Evolutionary conservation across 2,329 filamentous ascomycete species (phyloP), one percentile per base, ranked within the genome.

Genomic region (Aspergillus niger): DNA sequence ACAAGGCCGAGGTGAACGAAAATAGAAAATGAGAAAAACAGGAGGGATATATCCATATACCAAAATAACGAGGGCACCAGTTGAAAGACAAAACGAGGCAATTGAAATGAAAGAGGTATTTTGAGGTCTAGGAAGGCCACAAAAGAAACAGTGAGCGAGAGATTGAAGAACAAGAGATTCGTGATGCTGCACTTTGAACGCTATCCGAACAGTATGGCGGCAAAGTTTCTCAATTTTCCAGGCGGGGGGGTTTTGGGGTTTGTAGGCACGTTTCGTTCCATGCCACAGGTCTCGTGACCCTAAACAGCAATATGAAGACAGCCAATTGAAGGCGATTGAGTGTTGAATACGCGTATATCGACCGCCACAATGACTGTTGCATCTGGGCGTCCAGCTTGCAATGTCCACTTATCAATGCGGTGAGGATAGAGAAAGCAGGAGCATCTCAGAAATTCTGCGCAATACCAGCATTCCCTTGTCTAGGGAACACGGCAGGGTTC

Each of bases 381-480:
- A 22, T 24, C 22, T 20, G 22, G 20, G 11, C 17, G 41, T 10
- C 41, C 41, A 22, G 41, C 17, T 22, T 44, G 17, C 20, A 17
- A 22, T 17, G 8, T 43, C 20, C 39, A 20, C 15, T 24, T 30
- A 30, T 30, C 11, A 30, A 41, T 28, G 55, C 26, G 39, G 15
- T n/a, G 28, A 8, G 11, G 15, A 15, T 24, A 13, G 22, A 22
- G 32, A 8, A 28, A 44, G 15, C n/a, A 8, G 15, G 32, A 15
- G 5, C 6, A 32, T 8, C 20, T 65, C 86, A 98, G 71, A 99
- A 99, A 77, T 99, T 99, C 79, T 98, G 95, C 32, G 95, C 91
- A 70, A 99, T 97, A 61, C 95, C 95, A 41, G 91, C 91, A 70
- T 91, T 96, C 36, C 86, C 87, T 80, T 96, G 92, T 73, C 96